phyloP scores from a whole-genome alignment of 139 green algal species.

The Eudorina sp. region DNA sequence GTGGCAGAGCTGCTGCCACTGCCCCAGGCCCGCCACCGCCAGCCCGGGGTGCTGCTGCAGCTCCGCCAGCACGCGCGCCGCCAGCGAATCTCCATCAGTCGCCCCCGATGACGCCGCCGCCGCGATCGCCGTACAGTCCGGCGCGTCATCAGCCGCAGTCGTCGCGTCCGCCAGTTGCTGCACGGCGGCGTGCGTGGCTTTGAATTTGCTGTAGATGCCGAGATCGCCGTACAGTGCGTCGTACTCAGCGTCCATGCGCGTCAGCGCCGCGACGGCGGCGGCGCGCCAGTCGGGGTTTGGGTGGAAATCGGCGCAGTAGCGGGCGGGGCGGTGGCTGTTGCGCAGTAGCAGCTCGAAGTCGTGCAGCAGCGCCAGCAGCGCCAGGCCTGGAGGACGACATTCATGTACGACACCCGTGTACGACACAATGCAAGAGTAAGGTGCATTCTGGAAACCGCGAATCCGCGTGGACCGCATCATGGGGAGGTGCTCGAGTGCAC shows the following conservation, averaged over 20 bases:
- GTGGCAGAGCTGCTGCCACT: constrained; percentile 41
- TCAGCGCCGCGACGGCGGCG: neutral
- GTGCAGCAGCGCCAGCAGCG: constrained; percentile 19
- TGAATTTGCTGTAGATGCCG: neutral
- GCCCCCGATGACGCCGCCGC: neutral
- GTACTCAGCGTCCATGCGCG: neutral
- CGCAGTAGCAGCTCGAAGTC: constrained; percentile 36
- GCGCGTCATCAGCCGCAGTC: neutral
- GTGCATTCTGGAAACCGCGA: neutral
- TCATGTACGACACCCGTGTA: neutral
- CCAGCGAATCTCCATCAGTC: neutral
- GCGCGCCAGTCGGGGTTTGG: neutral
- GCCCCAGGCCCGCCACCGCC: neutral
- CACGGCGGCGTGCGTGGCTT: neutral
- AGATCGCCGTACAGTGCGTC: neutral
- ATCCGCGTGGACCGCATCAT: neutral
- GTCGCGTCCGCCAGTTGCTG: neutral
- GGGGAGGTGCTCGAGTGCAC: neutral
- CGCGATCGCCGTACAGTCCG: neutral
- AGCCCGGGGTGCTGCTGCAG: neutral
- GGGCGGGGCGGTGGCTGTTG: constrained; percentile 8
- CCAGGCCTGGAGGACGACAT: neutral
- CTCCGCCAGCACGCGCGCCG: neutral
- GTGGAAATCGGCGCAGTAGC: constrained; percentile 23
- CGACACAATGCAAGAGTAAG: neutral